Percentiles rank a stretch among this genome's conserved stretches.
Evolutionary conservation across 2,329 filamentous ascomycete species (phyloP).

Genomic region (Paraphaeosphaeria sporulosa): DNA sequence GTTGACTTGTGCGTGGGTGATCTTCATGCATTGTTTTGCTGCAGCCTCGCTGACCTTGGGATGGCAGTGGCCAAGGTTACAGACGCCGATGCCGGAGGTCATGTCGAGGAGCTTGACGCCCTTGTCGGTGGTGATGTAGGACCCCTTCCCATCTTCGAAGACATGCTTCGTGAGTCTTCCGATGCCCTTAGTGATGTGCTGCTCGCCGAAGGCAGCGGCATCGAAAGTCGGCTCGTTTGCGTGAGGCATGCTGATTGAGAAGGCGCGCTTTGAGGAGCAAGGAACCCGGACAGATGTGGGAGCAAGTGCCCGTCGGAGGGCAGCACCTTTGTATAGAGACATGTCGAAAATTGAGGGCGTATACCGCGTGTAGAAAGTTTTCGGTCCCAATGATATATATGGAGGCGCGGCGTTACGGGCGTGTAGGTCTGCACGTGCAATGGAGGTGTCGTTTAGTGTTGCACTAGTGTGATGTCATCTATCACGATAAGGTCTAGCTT

Average conservation of each 20-base stretch:
- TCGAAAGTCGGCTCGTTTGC: constrained; percentile 24
- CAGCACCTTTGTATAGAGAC: constrained; percentile 9
- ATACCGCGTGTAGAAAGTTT: constrained; percentile 6
- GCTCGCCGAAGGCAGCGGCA: constrained; percentile 34
- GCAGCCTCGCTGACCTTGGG: constrained; percentile 41
- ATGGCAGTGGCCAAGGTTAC: constrained; percentile 41
- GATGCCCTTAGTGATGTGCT: constrained; percentile 41
- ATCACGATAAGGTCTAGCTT: constrained; percentile 8
- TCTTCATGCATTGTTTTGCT: constrained; percentile 39
- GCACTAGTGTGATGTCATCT: constrained; percentile 10
- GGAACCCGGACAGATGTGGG: neutral
- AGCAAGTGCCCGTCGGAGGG: constrained; percentile 4
- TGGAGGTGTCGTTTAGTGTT: constrained; percentile 3
- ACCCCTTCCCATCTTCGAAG: constrained; percentile 39
- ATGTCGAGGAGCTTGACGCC: constrained; percentile 41
- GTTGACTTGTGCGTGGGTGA: constrained; percentile 41
- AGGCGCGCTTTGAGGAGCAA: constrained; percentile 6
- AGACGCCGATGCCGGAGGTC: constrained; percentile 39
- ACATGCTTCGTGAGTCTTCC: constrained; percentile 41
- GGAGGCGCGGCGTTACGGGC: constrained; percentile 6
- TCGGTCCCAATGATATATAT: constrained; percentile 8
- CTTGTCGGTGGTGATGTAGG: constrained; percentile 41
- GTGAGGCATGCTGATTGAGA: constrained; percentile 11
- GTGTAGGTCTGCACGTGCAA: constrained; percentile 2
- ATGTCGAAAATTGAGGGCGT: constrained; percentile 6